phyloP scores from a whole-genome alignment of 2,329 filamentous ascomycete genomes.

The Ambrosiella cleistominuta region DNA sequence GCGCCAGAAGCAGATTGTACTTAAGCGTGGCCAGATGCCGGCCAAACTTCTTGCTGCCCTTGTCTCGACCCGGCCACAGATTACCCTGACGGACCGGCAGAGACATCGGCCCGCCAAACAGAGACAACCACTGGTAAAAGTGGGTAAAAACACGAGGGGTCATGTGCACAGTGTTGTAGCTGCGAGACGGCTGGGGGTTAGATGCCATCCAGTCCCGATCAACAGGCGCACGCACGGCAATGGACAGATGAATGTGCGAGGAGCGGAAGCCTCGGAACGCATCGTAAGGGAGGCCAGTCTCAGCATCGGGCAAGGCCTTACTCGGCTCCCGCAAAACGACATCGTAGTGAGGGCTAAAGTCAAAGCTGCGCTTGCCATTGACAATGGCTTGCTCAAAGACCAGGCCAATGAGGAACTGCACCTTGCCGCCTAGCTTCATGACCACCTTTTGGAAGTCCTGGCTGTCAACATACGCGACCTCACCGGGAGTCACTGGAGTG shows the following conservation, averaged over 20 bases:
- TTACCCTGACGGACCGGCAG: constrained; percentile 82
- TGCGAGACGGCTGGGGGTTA: constrained; percentile 58
- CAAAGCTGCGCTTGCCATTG: constrained; percentile 57
- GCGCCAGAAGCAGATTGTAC: constrained; percentile 83
- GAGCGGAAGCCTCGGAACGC: constrained; percentile 95
- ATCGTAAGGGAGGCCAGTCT: constrained; percentile 50
- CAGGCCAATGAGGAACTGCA: constrained; percentile 78
- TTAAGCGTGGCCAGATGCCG: constrained; percentile 96
- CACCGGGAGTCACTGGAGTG: not conserved
- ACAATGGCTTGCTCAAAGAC: constrained; percentile 78
- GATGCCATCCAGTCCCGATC: constrained; percentile 72
- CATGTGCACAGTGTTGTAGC: constrained; percentile 92
- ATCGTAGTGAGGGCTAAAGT: constrained; percentile 84
- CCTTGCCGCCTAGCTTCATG: constrained; percentile 95
- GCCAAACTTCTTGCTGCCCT: constrained; percentile 96
- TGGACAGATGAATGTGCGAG: constrained; percentile 87
- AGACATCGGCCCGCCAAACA: constrained; percentile 90
- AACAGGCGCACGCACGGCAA: constrained; percentile 73
- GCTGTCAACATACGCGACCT: not conserved
- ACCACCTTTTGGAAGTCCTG: constrained; percentile 95
- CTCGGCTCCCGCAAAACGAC: constrained; percentile 70
- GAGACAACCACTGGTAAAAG: constrained; percentile 94
- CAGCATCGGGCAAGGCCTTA: constrained; percentile 41
- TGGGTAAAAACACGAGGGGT: constrained; percentile 95
- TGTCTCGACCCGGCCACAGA: constrained; percentile 82